These are phyloP conservation scores for Batrachochytrium dendrobatidis DNA, from an alignment of 371 early-diverging fungal genomes.

Conservation along the genomic window DNA sequence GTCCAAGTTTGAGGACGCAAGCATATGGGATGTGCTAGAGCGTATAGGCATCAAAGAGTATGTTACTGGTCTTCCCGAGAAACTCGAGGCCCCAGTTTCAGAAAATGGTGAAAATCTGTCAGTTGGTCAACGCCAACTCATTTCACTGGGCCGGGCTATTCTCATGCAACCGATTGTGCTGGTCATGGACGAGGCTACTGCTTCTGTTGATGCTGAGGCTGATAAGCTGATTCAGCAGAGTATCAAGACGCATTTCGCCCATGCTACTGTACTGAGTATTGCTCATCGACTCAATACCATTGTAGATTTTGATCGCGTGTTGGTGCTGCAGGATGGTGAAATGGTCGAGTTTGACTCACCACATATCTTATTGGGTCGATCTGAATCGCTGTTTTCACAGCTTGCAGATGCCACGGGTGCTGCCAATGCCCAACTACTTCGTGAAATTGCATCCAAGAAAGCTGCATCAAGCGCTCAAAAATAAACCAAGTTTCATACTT, in stretches of 20 bases:
- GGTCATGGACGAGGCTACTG: slow-evolving; percentile 65
- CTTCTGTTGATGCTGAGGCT: slow-evolving; percentile 77
- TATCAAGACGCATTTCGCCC: slow-evolving; percentile 31
- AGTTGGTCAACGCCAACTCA: slow-evolving; percentile 64
- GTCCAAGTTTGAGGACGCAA: slow-evolving; percentile 20
- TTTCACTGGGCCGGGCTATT: slow-evolving; percentile 34
- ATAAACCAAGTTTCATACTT: too few species aligned
- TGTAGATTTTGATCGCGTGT: slow-evolving; percentile 13
- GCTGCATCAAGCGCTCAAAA: too few species aligned
- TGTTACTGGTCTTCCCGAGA: slow-evolving; percentile 13
- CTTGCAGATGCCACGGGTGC: slow-evolving; percentile 40
- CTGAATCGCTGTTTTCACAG: background rate
- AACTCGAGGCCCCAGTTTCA: slow-evolving; percentile 30
- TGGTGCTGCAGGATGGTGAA: slow-evolving; percentile 13
- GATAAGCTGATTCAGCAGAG: slow-evolving; percentile 44
- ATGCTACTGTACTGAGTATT: slow-evolving; percentile 63
- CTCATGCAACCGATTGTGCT: slow-evolving; percentile 32
- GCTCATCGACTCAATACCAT: slow-evolving; percentile 39
- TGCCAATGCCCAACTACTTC: slow-evolving; percentile 20
- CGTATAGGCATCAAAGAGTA: slow-evolving; percentile 27
- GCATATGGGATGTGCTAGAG: slow-evolving; percentile 40
- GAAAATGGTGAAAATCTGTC: slow-evolving; percentile 56
- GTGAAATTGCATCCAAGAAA: slow-evolving; percentile 2
- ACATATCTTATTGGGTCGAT: slow-evolving; percentile 5
- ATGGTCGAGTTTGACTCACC: slow-evolving; percentile 14